Base-by-base conservation (phyloP, 2,329 filamentous ascomycete genomes). In the Aureobasidium sp. region DNA sequence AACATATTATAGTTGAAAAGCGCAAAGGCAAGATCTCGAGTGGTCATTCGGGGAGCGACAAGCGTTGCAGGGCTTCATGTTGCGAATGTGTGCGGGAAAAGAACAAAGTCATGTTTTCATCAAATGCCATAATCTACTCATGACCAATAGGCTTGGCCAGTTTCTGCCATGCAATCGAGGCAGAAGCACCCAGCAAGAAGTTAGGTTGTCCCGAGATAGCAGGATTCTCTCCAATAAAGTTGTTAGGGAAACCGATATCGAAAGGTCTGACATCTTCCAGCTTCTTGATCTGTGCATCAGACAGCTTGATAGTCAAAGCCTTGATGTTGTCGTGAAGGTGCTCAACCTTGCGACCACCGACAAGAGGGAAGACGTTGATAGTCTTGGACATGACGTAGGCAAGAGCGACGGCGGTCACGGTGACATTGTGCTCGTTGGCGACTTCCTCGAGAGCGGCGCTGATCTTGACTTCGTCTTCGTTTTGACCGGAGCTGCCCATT, bases 351-450 rank as follows among this genome's bases (percentile, higher is more conserved):
- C 88, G 80, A 0, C 87, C 86, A 7, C 89, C 88, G 9, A 91
- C 79, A 37, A 92, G 85, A 0, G 89, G 89, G 68, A 89, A 90
- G 12, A 91, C 87, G 65, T 88, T 86, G 0, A 87, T 84, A 0
- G 68, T 61, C 65, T 66, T 66, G 57, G 65, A 63, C 65, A 66
- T 66, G 44, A 66, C 65, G 56, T 66, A 66, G 29, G 63, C 88
- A 39, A 92, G 56, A 53, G 71, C 71, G 27, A 89, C 75, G 44
- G 81, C 81, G 4, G 85, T 87, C 53, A 89, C 79, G 36, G 80
- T 76, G 1, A 79, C 77, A n/a, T 62, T 80, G 68, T 86, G 83
- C 64, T 80, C 76, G 17, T 77, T 78, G 0, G 84, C 84, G 5
- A 89, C 77, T 64, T 82, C 76, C n/a, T 82, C 83, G 0, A 91